phyloP scores from a whole-genome alignment of 306 rosid species.

The Dryas drummondii region DNA sequence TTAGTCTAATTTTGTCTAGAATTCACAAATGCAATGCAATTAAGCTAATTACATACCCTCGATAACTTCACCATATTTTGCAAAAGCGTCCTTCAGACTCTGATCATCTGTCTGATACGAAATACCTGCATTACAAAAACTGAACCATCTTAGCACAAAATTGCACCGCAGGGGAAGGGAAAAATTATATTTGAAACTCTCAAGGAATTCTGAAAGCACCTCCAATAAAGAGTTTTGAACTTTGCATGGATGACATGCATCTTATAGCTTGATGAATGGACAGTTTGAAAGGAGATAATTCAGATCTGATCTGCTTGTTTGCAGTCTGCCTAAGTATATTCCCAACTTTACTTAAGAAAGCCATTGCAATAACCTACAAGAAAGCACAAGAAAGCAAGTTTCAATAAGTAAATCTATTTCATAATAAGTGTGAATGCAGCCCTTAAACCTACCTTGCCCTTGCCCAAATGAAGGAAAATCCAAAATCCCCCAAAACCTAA shows the following conservation, averaged over 20 bases:
- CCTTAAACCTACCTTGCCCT: neutral
- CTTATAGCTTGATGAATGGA: conserved; percentile 61
- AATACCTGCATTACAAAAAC: conserved; percentile 49
- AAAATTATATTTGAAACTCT: neutral
- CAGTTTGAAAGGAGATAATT: conserved; percentile 43
- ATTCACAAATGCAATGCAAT: neutral
- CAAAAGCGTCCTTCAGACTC: conserved; percentile 63
- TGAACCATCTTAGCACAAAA: conserved; percentile 3
- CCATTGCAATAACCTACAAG: conserved; percentile 54
- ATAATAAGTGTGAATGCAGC: neutral
- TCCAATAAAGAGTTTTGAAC: conserved; percentile 77
- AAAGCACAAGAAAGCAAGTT: conserved; percentile 4
- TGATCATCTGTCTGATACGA: conserved; percentile 68
- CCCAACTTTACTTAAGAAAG: conserved; percentile 80
- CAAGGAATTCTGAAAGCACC: conserved; percentile 41
- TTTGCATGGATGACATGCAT: conserved; percentile 56
- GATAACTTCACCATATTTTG: conserved; percentile 69
- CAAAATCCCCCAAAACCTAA: neutral
- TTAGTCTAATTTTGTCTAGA: neutral
- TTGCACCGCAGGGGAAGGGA: neutral
- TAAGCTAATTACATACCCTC: conserved; percentile 54
- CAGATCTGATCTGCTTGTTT: conserved; percentile 42
- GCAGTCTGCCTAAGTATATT: conserved; percentile 55
- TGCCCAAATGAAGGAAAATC: neutral
- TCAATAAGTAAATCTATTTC: neutral